phyloP scores from a whole-genome alignment of 805 yeast species.

The Saccharomycopsis malanga region DNA sequence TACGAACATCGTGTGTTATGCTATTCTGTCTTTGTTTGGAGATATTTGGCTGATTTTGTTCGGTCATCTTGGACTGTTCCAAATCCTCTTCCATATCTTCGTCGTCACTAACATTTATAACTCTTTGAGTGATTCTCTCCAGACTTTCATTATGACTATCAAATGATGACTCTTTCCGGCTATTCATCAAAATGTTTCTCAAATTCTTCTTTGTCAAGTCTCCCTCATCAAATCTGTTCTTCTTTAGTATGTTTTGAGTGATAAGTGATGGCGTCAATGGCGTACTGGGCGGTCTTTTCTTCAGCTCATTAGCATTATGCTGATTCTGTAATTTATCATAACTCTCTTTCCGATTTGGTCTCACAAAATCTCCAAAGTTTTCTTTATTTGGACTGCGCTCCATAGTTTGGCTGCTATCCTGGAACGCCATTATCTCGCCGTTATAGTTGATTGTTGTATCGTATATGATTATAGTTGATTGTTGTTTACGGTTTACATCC shows the following conservation, averaged over 20 bases:
- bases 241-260: slow-evolving; percentile 26
- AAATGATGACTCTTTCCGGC: not conserved
- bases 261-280: slow-evolving; percentile 29
- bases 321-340: no score
- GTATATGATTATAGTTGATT: no score
- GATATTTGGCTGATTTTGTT: not conserved
- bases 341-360: no score
- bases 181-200: not conserved
- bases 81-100: not conserved
- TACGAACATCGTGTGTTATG: not conserved
- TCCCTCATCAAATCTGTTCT: slow-evolving; percentile 21
- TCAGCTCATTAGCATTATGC: no score
- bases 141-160: not conserved
- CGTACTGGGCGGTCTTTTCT: slow-evolving; percentile 29
- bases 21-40: not conserved
- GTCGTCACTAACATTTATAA: not conserved
- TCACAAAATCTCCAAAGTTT: no score
- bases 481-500: no score
- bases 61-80: not conserved
- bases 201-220: slow-evolving; percentile 13
- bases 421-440: no score
- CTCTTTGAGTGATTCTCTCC: not conserved
- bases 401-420: no score
- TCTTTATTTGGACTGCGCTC: no score
- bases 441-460: no score